Evolutionary conservation across 371 early-diverging fungal species (phyloP), one percentile per base, ranked within the genome.

Genomic region (Parasitella parasitica): DNA sequence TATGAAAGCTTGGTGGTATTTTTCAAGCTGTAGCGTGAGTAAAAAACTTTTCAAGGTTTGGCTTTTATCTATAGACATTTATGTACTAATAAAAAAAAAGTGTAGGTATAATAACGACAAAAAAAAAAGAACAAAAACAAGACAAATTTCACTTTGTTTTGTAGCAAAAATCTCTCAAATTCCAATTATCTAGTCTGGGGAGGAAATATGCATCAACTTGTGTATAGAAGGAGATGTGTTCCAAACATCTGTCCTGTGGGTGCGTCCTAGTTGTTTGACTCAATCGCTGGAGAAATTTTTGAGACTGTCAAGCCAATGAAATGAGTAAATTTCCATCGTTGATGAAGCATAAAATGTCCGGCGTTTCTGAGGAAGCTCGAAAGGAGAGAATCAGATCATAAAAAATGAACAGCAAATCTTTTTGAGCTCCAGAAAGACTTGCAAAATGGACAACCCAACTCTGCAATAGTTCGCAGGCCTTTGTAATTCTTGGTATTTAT

Each of bases 1-100:
- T 15, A 75, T 63, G 54, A 82, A 75, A 2, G 75, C 73, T 22
- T 71, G 64, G 36, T 80, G 67, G 53, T 85, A 85, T 57, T 75
- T 75, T n/a, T 72, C 57, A 3, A 85, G 67, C 30, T 78, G 71
- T 16, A 72, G 59, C 18, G 74, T 67, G n/a, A 52, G 58, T 28
- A 84, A 60, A 50, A 84, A 84, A 2, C 65, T 49, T 13, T 69
- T 68, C 13, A 77, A 38, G 12, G 68, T 57, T 57, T 57, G 27
- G 50, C 16, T n/a, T 16, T 15, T 46, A 4, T 13, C 8, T 13
- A 5, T 2, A 24, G 46, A 12, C 46, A 46, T 46, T 26, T 18
- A 49, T 18, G n/a, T n/a, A n/a, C 6, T 2, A 50, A 30, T n/a
- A 50, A 50, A n/a, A 50, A 0, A 16, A n/a, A 30, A 30, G 1